Percentiles rank a stretch among this genome's conserved stretches.
These are phyloP conservation scores for Fusarium brevicatenulatum DNA, from an alignment of 2,329 filamentous ascomycete genomes.

Conservation along the genomic window DNA sequence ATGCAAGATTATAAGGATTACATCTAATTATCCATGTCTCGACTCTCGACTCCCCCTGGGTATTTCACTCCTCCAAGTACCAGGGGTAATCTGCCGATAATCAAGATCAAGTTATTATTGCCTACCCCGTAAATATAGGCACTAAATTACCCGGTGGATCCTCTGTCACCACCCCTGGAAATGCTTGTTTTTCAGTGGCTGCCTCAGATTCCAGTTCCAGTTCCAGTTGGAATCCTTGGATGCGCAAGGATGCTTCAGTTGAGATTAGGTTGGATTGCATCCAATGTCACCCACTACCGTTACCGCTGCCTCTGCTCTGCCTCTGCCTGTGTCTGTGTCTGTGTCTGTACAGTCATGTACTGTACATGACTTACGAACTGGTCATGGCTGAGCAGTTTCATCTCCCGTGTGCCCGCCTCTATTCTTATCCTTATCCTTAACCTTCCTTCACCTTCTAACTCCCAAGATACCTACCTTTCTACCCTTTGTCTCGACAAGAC, in stretches of 20 bases:
- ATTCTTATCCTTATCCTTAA: slow-evolving; percentile 16
- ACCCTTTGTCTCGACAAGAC: slow-evolving; percentile 3
- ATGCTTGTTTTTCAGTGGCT: slow-evolving; percentile 38
- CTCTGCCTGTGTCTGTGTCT: neutral
- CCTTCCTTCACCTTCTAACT: neutral
- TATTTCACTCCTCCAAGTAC: neutral
- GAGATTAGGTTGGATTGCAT: slow-evolving; percentile 34
- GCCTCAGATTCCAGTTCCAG: slow-evolving; percentile 20
- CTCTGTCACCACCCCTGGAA: slow-evolving; percentile 27
- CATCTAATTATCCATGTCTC: neutral
- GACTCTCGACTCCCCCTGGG: neutral
- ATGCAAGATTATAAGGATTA: slow-evolving; percentile 1
- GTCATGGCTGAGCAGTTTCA: slow-evolving; percentile 29
- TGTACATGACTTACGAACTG: slow-evolving; percentile 13
- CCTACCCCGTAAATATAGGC: neutral
- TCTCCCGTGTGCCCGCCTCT: slow-evolving; percentile 14
- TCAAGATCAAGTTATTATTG: slow-evolving; percentile 2
- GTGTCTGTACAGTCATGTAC: neutral
- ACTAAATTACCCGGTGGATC: slow-evolving; percentile 5
- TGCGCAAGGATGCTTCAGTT: slow-evolving; percentile 31
- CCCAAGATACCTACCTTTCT: neutral
- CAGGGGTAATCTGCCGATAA: slow-evolving; percentile 18
- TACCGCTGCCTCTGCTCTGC: neutral
- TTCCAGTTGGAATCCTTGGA: slow-evolving; percentile 22
- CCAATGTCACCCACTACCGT: slow-evolving; percentile 26